Conservation (phyloP, 192 early-diverging fungal species). For the Coemansia sp. region DNA sequence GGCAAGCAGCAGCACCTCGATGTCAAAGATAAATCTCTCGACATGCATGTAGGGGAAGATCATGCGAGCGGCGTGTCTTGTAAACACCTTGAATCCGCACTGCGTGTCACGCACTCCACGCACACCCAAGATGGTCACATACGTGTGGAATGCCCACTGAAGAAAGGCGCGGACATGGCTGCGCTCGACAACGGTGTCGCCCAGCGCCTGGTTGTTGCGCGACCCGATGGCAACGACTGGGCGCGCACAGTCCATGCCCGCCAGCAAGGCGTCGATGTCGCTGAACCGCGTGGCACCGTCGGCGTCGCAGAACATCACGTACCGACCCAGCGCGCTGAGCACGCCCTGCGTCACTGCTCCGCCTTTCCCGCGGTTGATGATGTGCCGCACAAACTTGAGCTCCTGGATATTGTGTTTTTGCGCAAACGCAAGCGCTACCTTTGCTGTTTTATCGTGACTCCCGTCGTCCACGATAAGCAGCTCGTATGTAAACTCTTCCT, state of each 20-base stretch:
- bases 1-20: slow-evolving; percentile 89
- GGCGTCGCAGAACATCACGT: slow-evolving; percentile 89
- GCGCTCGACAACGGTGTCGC: slow-evolving; percentile 63
- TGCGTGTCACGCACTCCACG: slow-evolving; percentile 91
- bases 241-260: slow-evolving; percentile 14
- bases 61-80: slow-evolving; percentile 67
- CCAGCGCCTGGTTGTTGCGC: slow-evolving; percentile 82
- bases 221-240: slow-evolving; percentile 82
- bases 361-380: slow-evolving; percentile 89
- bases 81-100: slow-evolving; percentile 97
- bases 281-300: slow-evolving; percentile 93
- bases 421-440: slow-evolving; percentile 68
- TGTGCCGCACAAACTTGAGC: slow-evolving; percentile 72
- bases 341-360: slow-evolving; percentile 94
- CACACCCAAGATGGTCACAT: slow-evolving; percentile 86
- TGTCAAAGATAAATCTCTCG: slow-evolving; percentile 97
- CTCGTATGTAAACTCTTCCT: slow-evolving; percentile 69
- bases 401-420: slow-evolving; percentile 58
- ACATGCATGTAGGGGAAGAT: slow-evolving; percentile 93
- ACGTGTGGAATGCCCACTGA: slow-evolving; percentile 91
- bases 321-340: slow-evolving; percentile 70
- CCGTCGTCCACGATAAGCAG: slow-evolving; percentile 94
- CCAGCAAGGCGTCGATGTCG: slow-evolving; percentile 71
- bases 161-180: slow-evolving; percentile 90
- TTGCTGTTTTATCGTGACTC: slow-evolving; percentile 72